These are phyloP conservation scores for Tilletia indica DNA, from an alignment of 1,284 basidiomycete genomes.

Conservation along the genomic window DNA sequence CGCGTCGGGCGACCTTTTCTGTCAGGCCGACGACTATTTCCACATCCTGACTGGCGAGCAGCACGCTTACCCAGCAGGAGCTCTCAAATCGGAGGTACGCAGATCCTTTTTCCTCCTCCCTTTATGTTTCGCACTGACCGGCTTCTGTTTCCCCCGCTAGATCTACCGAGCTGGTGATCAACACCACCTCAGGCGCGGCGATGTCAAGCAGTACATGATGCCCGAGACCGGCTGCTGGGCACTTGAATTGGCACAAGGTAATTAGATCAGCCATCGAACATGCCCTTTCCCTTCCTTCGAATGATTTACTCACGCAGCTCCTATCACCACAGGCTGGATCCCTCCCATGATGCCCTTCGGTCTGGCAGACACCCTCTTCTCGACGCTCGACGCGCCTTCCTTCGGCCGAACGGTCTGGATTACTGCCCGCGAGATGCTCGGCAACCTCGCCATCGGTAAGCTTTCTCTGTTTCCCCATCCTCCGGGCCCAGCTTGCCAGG, in stretches of 20 bases:
- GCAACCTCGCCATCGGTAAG: constrained; percentile 39
- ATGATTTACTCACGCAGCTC: background rate
- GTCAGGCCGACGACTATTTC: constrained; percentile 87
- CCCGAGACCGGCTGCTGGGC: constrained; percentile 85
- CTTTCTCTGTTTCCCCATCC: background rate
- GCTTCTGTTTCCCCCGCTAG: constrained; percentile 31
- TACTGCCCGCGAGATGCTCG: constrained; percentile 62
- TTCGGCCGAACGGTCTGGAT: constrained; percentile 76
- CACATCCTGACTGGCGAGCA: constrained; percentile 90
- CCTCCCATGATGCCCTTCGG: constrained; percentile 73
- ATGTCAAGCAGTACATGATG: constrained; percentile 96
- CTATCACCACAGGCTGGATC: constrained; percentile 52
- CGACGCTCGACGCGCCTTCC: constrained; percentile 82
- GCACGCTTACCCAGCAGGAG: constrained; percentile 81
- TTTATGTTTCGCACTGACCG: background rate
- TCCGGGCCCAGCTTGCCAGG: too few species aligned
- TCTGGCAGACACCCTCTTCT: constrained; percentile 77
- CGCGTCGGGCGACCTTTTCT: too few species aligned
- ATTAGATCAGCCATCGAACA: constrained; percentile 4
- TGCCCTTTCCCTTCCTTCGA: background rate
- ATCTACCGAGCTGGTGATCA: constrained; percentile 78
- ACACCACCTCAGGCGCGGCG: constrained; percentile 77
- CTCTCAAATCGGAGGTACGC: constrained; percentile 71
- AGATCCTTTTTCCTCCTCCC: too few species aligned
- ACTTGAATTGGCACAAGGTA: constrained; percentile 87